These are phyloP conservation scores for Boletus coccyginus DNA, from an alignment of 768 basidiomycete genomes.

Conservation along the genomic window DNA sequence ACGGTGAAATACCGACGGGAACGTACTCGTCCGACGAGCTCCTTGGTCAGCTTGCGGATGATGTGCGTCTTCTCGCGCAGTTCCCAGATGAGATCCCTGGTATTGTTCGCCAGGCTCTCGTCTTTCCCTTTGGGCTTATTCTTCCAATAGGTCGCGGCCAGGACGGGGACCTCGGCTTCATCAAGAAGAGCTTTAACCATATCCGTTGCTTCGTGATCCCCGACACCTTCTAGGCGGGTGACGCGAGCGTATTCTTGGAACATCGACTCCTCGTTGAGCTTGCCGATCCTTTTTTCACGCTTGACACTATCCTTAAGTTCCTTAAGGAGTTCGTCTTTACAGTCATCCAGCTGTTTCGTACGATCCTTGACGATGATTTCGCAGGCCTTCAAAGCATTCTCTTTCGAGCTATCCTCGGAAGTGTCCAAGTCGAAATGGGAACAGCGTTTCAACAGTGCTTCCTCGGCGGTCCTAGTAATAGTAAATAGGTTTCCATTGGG, in stretches of 20 bases:
- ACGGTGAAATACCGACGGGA: constrained; percentile 91
- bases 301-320: constrained; percentile 65
- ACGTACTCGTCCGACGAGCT: constrained; percentile 85
- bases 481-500: not conserved
- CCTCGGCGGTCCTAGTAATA: constrained; percentile 70
- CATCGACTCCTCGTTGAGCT: constrained; percentile 65
- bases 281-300: constrained; percentile 66
- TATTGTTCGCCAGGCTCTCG: constrained; percentile 52
- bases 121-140: constrained; percentile 49
- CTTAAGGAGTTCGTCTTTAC: constrained; percentile 66
- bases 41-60: constrained; percentile 80
- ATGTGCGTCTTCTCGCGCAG: constrained; percentile 87
- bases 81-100: constrained; percentile 68
- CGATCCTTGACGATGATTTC: constrained; percentile 88
- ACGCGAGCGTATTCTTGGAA: constrained; percentile 77
- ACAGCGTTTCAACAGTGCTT: constrained; percentile 91
- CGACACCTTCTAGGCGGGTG: constrained; percentile 60
- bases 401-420: constrained; percentile 43
- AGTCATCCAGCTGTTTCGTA: constrained; percentile 73
- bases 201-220: constrained; percentile 73
- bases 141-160: constrained; percentile 33
- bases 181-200: constrained; percentile 58
- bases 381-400: constrained; percentile 88
- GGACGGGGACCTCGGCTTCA: constrained; percentile 50
- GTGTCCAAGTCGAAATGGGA: constrained; percentile 90